These are phyloP conservation scores for Malassezia arunalokei DNA, from an alignment of 1,284 basidiomycete species.

Conservation along the genomic window DNA sequence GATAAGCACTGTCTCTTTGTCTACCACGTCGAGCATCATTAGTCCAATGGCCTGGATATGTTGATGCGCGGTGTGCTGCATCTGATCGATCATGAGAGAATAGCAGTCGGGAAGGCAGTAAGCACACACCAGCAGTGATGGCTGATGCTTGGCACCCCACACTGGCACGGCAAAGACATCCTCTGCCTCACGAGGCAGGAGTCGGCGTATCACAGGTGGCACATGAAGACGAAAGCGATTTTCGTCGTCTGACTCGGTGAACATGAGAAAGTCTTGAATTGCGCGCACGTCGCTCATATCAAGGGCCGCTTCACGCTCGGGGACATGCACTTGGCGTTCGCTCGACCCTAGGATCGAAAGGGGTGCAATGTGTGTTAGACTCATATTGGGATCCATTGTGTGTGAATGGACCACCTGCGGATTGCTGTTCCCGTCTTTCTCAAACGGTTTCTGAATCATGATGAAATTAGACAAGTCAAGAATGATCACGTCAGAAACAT, in stretches of 20 bases:
- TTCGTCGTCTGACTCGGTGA: constrained; percentile 18
- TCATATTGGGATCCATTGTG: background rate
- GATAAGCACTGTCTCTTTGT: constrained; percentile 80
- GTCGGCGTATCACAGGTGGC: constrained; percentile 30
- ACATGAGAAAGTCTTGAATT: constrained; percentile 31
- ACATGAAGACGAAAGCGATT: constrained; percentile 31
- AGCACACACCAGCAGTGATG: constrained; percentile 71
- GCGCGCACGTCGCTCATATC: background rate
- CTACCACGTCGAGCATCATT: constrained; percentile 81
- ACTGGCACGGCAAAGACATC: constrained; percentile 56
- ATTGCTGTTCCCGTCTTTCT: constrained; percentile 18
- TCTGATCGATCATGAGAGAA: constrained; percentile 69
- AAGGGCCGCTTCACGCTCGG: background rate
- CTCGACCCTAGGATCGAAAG: constrained; percentile 36
- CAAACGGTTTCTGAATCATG: constrained; percentile 25
- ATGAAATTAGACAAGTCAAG: constrained; percentile 74
- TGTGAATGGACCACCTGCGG: constrained; percentile 6
- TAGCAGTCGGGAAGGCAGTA: background rate
- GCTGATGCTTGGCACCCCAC: constrained; percentile 79
- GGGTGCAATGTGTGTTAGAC: constrained; percentile 22
- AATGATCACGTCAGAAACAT: constrained; percentile 79
- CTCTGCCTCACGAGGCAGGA: constrained; percentile 28
- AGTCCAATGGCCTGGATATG: constrained; percentile 79
- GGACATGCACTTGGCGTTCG: constrained; percentile 13
- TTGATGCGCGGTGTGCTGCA: constrained; percentile 65